phyloP scores from a whole-genome alignment of 2,329 filamentous ascomycete genomes.

The Nannizziopsis barbatae region DNA sequence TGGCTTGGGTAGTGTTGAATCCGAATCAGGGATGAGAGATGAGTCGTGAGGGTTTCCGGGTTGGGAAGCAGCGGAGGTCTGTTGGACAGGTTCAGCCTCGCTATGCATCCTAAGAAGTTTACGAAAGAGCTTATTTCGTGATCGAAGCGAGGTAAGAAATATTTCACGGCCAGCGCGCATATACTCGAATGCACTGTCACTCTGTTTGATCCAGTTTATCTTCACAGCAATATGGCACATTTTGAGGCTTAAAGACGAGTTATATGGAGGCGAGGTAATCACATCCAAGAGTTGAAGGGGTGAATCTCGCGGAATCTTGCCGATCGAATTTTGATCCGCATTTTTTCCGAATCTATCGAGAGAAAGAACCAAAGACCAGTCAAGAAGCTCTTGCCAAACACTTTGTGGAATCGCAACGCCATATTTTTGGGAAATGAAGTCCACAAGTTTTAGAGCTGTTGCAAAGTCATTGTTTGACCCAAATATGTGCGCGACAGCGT shows the following conservation, averaged over 20 bases:
- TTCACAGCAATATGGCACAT: slow-evolving; percentile 39
- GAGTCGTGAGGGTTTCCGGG: background rate
- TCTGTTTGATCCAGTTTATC: slow-evolving; percentile 17
- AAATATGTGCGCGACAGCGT: slow-evolving; percentile 57
- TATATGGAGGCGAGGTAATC: slow-evolving; percentile 50
- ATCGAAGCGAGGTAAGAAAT: slow-evolving; percentile 22
- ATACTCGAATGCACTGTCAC: slow-evolving; percentile 21
- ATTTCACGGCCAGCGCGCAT: slow-evolving; percentile 25
- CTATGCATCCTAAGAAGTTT: slow-evolving; percentile 4
- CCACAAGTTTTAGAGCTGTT: slow-evolving; percentile 48
- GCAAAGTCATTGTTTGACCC: slow-evolving; percentile 54
- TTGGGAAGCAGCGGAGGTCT: background rate
- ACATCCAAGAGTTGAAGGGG: slow-evolving; percentile 46
- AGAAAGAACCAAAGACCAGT: slow-evolving; percentile 54
- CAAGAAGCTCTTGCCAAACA: slow-evolving; percentile 57
- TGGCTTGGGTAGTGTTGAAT: background rate
- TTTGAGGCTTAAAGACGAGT: slow-evolving; percentile 45
- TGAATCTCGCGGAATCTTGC: slow-evolving; percentile 33
- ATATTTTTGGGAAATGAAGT: slow-evolving; percentile 52
- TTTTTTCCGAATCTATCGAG: slow-evolving; percentile 30
- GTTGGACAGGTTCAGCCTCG: background rate
- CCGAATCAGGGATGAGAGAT: background rate
- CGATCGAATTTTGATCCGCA: slow-evolving; percentile 20
- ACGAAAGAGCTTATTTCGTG: slow-evolving; percentile 15
- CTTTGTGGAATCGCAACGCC: slow-evolving; percentile 44